Base-by-base conservation (phyloP, 139 green algal genomes). In the Zygnema circumcarinatum region DNA sequence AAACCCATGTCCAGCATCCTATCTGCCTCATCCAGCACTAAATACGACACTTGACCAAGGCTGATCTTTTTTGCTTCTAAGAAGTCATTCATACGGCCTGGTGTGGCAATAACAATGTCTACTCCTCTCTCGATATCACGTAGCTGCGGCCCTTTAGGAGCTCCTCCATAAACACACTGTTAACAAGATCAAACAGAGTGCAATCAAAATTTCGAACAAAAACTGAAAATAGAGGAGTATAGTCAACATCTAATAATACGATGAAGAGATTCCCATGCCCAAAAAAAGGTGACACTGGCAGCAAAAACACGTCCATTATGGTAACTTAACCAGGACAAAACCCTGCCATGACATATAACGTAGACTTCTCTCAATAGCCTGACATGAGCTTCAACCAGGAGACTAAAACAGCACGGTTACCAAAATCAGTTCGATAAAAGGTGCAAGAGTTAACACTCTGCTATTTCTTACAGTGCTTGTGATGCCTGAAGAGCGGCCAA, bases 1-100 rank as follows among this genome's bases (percentile, higher is more conserved):
- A 98, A 98, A 2, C 96, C 96, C 96, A 98, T 98, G 83, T 98
- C 96, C 52, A 98, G 92, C 96, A 98, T 98, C 67, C 96, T 92
- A 83, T 98, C 96, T n/a, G 96, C 96, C 92, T 98, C 96, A 87
- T 98, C 96, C 84, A 98, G 83, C 72, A 98, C 96, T 33, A 98
- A 90, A 84, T 96, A 98, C 29, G 92, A 72, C 33, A 96, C 92
- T 33, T 95, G 92, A 67, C 81, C 80, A 75, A 98, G 84, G 87
- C 92, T 94, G 47, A 95, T 96, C 88, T 95, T 92, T 31, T 92
- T 76, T 0, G 36, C 80, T 87, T 98, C 94, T 38, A 98, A 84
- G 52, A 98, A 96, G 90, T 98, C 96, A 79, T 98, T 98, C 41
- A 98, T 92, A 54, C 96, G 94, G 0, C 96, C 96, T 38, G 96